phyloP scores from a whole-genome alignment of 371 early-diverging fungal genomes.

The Mycotypha africana region DNA sequence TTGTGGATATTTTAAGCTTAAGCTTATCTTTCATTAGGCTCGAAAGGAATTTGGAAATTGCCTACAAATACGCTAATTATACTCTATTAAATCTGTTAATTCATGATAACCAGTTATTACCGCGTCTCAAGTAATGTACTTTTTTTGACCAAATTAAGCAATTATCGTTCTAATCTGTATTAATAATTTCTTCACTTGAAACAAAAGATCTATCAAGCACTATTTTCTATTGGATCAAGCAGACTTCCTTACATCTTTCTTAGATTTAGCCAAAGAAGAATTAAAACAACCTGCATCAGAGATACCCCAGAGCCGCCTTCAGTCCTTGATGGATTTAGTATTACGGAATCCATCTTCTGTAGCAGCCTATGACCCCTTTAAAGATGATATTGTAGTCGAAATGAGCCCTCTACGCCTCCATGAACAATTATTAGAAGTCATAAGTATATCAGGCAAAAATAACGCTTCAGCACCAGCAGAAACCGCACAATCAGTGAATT shows the following conservation, averaged over 20 bases:
- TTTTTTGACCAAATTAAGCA: neutral
- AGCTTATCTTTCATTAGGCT: constrained; percentile 38
- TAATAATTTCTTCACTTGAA: neutral
- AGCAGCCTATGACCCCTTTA: constrained; percentile 75
- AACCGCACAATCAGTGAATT: neutral
- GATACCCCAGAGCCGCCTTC: constrained; percentile 68
- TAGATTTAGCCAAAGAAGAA: constrained; percentile 79
- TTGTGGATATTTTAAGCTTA: too few species aligned
- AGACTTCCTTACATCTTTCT: constrained; percentile 90
- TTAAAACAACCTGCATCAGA: constrained; percentile 62
- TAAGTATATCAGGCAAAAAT: constrained; percentile 46
- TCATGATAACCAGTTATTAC: constrained; percentile 64
- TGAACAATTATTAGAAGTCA: constrained; percentile 68
- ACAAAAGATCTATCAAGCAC: constrained; percentile 79
- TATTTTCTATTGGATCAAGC: constrained; percentile 90
- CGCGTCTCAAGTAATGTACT: constrained; percentile 58
- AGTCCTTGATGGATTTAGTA: constrained; percentile 82
- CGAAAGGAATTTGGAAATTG: constrained; percentile 66
- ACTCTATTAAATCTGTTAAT: constrained; percentile 64
- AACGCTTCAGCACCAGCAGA: neutral
- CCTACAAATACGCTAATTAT: constrained; percentile 73
- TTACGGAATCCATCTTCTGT: constrained; percentile 83
- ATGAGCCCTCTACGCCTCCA: constrained; percentile 59
- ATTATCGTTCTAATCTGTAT: neutral
- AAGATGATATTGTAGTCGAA: constrained; percentile 77